phyloP scores from a whole-genome alignment of 768 basidiomycete species.

The Termitomyces heimii region DNA sequence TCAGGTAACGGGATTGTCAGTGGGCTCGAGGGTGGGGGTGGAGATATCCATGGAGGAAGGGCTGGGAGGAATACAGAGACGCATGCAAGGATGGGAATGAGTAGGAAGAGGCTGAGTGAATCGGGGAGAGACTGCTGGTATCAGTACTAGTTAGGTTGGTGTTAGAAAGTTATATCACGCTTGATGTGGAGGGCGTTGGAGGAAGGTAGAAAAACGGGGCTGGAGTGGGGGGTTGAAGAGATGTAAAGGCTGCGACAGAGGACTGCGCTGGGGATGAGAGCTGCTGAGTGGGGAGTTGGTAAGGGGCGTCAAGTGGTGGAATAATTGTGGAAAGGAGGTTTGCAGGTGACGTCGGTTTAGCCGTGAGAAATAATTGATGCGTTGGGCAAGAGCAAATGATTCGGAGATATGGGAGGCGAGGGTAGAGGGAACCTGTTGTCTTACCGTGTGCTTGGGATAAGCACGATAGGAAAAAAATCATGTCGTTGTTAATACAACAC shows the following conservation, averaged over 20 bases:
- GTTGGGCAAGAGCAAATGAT: background rate
- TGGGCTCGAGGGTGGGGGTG: constrained; percentile 9
- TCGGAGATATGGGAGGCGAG: constrained; percentile 1
- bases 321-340: background rate
- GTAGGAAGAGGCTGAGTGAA: background rate
- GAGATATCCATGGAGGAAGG: constrained; percentile 8
- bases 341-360: background rate
- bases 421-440: constrained; percentile 12
- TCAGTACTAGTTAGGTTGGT: background rate
- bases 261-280: constrained; percentile 1
- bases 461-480: constrained; percentile 74
- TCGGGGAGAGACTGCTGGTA: background rate
- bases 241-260: background rate
- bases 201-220: background rate
- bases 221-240: background rate
- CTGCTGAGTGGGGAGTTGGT: background rate
- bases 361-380: background rate
- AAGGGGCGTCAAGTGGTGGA: background rate
- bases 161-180: background rate
- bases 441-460: constrained; percentile 75
- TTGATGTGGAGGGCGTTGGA: background rate
- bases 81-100: background rate
- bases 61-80: background rate
- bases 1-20: constrained; percentile 14
- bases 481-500: constrained; percentile 73